Evolutionary conservation across 2,329 filamentous ascomycete species (phyloP).

Genomic region (Trichoderma citrinoviride): DNA sequence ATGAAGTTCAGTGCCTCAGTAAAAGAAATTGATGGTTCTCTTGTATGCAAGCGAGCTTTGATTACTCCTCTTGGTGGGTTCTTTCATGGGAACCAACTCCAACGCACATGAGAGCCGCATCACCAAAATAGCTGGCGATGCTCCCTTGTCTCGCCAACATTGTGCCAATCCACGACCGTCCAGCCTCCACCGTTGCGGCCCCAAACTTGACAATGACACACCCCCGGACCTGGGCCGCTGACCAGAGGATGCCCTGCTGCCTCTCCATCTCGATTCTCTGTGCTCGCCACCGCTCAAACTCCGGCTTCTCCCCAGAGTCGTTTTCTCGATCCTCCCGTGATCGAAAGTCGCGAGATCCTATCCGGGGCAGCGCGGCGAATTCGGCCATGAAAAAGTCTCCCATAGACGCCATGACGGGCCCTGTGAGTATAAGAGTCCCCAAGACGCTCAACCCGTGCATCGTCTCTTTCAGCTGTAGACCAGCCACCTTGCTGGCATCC

Average conservation of each 20-base stretch:
- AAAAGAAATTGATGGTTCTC: no score
- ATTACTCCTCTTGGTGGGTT: no score
- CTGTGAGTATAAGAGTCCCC: conserved; percentile 81
- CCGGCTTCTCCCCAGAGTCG: conserved; percentile 38
- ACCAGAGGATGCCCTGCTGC: conserved; percentile 68
- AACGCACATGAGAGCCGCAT: conserved; percentile 76
- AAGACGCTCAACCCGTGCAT: conserved; percentile 77
- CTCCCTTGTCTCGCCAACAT: conserved; percentile 76
- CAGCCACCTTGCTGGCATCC: conserved; percentile 41
- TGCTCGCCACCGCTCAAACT: conserved; percentile 52
- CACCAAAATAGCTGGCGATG: conserved; percentile 69
- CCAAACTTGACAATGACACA: conserved; percentile 93
- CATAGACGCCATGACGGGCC: conserved; percentile 63
- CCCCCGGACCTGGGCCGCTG: conserved; percentile 73
- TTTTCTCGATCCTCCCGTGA: conserved; percentile 48
- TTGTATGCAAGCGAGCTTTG: no score
- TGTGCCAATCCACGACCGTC: conserved; percentile 71
- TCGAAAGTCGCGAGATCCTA: conserved; percentile 78
- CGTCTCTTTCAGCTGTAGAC: conserved; percentile 51
- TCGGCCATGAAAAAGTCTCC: conserved; percentile 74
- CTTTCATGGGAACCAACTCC: no score
- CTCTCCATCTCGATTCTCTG: conserved; percentile 58
- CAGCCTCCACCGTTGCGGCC: conserved; percentile 75
- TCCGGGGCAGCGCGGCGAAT: conserved; percentile 73
- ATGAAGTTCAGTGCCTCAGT: no score